Conservation (phyloP, 1,139 yeast genomes). For the Protomyces inouyei region DNA sequence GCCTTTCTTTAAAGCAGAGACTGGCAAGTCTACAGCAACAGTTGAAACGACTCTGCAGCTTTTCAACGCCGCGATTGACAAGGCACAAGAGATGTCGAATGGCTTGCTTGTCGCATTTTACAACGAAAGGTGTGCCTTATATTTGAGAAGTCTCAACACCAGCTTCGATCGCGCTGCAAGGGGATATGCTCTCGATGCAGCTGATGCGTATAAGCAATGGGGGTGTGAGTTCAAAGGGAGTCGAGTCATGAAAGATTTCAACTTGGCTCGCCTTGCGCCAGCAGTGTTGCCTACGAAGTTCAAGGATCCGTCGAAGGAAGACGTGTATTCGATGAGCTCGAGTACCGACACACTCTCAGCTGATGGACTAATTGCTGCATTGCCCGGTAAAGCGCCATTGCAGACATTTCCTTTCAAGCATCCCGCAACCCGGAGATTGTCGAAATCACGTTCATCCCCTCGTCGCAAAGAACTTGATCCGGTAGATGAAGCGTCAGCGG, state of each 20-base stretch:
- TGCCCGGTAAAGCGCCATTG: background rate
- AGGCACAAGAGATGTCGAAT: background rate
- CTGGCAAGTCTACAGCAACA: background rate
- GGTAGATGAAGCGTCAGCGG: background rate
- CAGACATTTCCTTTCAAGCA: background rate
- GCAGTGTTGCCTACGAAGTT: background rate
- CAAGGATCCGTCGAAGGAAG: background rate
- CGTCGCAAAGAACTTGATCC: background rate
- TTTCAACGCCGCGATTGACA: slow-evolving; percentile 11
- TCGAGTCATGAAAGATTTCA: background rate
- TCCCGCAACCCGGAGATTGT: background rate
- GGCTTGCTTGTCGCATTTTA: background rate
- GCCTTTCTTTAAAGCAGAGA: slow-evolving; percentile 2
- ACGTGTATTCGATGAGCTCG: background rate
- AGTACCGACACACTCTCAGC: background rate
- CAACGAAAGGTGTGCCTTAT: slow-evolving; percentile 19
- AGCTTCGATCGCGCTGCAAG: background rate
- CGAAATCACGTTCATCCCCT: background rate
- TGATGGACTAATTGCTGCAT: background rate
- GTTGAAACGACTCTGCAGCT: background rate
- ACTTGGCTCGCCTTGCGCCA: background rate
- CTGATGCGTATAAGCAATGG: slow-evolving; percentile 4
- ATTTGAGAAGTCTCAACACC: background rate
- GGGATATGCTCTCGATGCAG: slow-evolving; percentile 5
- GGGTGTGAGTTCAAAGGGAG: slow-evolving; percentile 1